Conservation (phyloP, 139 green algal species). For the Eudorina sp. region DNA sequence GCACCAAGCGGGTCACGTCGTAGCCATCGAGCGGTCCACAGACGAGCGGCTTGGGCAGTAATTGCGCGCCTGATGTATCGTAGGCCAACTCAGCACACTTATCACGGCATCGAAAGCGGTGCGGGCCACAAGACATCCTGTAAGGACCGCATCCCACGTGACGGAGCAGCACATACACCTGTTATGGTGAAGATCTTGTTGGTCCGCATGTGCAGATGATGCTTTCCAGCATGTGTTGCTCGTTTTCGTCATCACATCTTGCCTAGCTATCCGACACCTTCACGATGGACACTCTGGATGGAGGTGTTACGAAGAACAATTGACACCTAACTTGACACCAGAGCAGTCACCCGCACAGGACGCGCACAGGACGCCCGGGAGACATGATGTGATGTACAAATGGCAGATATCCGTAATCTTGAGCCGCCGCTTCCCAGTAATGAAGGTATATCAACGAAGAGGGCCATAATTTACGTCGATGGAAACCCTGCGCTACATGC, state of each 20-base stretch:
- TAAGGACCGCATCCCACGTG: background rate
- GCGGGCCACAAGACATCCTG: constrained; percentile 45
- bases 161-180: background rate
- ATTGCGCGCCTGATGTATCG: background rate
- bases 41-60: background rate
- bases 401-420: no score
- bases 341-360: no score
- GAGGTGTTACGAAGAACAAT: background rate
- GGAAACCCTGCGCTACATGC: no score
- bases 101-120: constrained; percentile 38
- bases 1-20: background rate
- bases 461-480: no score
- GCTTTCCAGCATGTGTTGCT: background rate
- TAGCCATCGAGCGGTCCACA: background rate
- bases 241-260: background rate
- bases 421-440: no score
- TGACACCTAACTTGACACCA: no score
- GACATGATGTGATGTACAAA: no score
- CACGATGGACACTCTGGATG: background rate
- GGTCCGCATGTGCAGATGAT: background rate
- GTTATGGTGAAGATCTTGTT: background rate
- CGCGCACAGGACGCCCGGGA: no score
- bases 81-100: constrained; percentile 35
- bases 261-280: background rate
- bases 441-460: no score